Evolutionary conservation across 2,329 filamentous ascomycete species (phyloP).

Genomic region (Fusarium virguliforme): DNA sequence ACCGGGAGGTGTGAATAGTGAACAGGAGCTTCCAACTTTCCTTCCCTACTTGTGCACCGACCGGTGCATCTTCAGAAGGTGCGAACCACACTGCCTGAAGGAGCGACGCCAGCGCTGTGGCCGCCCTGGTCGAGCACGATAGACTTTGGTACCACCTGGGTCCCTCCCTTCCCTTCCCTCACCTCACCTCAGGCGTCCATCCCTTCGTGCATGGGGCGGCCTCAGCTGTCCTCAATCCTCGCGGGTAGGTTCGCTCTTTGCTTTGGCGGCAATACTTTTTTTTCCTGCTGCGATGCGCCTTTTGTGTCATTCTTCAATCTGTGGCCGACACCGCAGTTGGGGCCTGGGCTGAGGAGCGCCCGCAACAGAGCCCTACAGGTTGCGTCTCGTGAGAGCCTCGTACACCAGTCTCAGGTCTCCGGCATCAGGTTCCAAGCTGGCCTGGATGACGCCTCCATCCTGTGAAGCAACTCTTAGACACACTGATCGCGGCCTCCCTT

Average conservation of each 20-base stretch:
- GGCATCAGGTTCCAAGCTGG: neutral
- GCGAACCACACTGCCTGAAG: constrained; percentile 24
- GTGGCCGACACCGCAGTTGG: constrained; percentile 25
- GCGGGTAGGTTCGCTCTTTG: neutral
- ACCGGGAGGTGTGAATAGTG: neutral
- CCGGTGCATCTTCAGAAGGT: constrained; percentile 3
- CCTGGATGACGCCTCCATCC: neutral
- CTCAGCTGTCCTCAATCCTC: constrained; percentile 8
- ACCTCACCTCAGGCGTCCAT: neutral
- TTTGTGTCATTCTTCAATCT: constrained; percentile 26
- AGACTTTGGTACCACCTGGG: constrained; percentile 47
- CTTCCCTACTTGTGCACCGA: neutral
- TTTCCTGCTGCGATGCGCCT: neutral
- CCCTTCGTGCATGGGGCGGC: neutral
- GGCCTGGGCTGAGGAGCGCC: constrained; percentile 3
- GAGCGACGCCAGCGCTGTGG: constrained; percentile 34
- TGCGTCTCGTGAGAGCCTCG: constrained; percentile 20
- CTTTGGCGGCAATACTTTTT: constrained; percentile 19
- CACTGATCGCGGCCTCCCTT: neutral
- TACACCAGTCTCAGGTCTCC: constrained; percentile 4
- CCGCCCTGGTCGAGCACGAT: constrained; percentile 34
- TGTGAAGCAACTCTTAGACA: neutral
- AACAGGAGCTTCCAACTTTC: constrained; percentile 11
- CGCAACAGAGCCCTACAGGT: constrained; percentile 7
- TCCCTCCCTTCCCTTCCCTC: constrained; percentile 15